Conservation (phyloP, 306 rosid species). For the Vigna unguiculata region DNA sequence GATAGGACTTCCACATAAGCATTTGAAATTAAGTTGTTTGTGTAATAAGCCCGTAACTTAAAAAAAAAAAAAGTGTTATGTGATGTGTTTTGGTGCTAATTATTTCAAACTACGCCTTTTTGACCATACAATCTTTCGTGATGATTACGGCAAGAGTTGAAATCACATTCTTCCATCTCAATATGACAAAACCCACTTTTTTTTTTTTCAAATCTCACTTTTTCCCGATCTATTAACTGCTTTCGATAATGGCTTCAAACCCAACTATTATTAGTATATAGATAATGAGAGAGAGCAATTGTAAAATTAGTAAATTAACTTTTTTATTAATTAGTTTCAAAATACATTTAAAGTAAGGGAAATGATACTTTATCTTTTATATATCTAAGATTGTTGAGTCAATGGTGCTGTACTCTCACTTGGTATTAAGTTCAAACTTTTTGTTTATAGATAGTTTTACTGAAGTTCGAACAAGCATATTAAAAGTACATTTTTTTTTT, state of each 20-base stretch:
- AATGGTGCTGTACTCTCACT: no score
- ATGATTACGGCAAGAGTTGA: conserved; percentile 38
- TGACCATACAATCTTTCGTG: conserved; percentile 45
- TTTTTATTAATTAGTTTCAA: no score
- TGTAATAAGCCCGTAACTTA: conserved; percentile 10
- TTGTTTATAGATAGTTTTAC: no score
- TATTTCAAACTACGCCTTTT: conserved; percentile 40
- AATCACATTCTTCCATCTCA: conserved; percentile 27
- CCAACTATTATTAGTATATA: not conserved
- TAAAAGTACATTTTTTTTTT: no score
- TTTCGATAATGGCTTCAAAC: not conserved
- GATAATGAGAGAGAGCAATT: not conserved
- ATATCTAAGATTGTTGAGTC: no score
- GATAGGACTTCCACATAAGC: conserved; percentile 25
- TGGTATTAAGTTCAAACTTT: no score
- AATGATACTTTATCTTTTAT: no score
- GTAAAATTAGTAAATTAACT: no score
- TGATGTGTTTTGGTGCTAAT: conserved; percentile 34
- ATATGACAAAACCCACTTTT: conserved; percentile 28
- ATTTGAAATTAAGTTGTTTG: conserved; percentile 43
- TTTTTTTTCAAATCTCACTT: not conserved
- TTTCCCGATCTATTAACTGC: not conserved
- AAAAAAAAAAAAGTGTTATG: not conserved
- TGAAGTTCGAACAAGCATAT: no score
- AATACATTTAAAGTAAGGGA: no score